Conservation (phyloP, 192 early-diverging fungal species). For the Linnemannia zychae region DNA sequence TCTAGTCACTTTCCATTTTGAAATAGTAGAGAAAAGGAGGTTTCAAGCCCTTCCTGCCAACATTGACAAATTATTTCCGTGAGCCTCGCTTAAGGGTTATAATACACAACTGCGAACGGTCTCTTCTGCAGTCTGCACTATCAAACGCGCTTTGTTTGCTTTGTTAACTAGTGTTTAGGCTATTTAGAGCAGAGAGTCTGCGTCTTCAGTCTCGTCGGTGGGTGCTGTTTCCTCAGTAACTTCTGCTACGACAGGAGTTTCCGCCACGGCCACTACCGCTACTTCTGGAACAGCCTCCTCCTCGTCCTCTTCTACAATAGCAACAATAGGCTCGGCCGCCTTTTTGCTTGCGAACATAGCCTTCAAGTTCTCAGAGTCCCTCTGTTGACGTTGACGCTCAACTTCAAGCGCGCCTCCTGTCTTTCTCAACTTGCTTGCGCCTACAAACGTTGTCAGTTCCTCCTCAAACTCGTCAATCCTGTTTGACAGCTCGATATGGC, state of each 20-base stretch:
- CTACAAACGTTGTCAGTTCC: slow-evolving; percentile 78
- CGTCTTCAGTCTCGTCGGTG: background rate
- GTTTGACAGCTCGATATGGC: slow-evolving; percentile 74
- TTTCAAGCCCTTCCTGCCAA: background rate
- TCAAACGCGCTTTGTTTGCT: background rate
- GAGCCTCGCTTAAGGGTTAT: background rate
- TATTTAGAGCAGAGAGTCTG: background rate
- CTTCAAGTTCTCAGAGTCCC: slow-evolving; percentile 74
- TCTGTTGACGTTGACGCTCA: slow-evolving; percentile 76
- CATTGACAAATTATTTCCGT: background rate
- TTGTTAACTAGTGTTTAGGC: background rate
- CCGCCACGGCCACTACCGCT: background rate
- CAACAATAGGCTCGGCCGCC: background rate
- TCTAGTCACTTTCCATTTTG: slow-evolving; percentile 25
- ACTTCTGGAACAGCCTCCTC: background rate
- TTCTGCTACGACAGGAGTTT: background rate
- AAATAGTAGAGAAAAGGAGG: slow-evolving; percentile 12
- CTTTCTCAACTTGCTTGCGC: slow-evolving; percentile 74
- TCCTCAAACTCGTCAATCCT: slow-evolving; percentile 84
- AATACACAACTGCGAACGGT: no score
- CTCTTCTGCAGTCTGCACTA: no score
- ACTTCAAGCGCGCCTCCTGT: slow-evolving; percentile 82
- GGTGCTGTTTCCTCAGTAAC: background rate
- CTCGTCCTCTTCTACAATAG: background rate
- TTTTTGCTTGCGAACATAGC: slow-evolving; percentile 54